These are phyloP conservation scores for Cotoneaster glaucophyllus DNA, from an alignment of 306 rosid species.

Conservation along the genomic window DNA sequence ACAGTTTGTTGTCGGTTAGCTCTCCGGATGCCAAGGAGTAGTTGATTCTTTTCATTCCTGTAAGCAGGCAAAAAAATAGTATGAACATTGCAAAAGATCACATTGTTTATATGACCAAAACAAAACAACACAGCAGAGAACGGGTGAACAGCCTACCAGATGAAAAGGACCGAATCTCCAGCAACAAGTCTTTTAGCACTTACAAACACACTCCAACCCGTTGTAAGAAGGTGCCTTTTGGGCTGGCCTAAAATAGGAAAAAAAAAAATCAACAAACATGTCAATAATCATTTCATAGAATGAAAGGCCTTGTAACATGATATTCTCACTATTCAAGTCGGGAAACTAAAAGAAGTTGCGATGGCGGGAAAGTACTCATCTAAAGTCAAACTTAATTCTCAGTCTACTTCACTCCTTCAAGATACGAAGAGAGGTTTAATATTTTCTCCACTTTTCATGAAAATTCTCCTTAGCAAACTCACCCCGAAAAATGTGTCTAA, in stretches of 20 bases:
- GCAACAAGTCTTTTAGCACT: conserved; percentile 97
- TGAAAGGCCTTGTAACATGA: not conserved
- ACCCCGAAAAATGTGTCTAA: conserved; percentile 98
- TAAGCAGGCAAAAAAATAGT: not conserved
- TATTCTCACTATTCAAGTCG: not conserved
- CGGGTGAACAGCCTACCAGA: conserved; percentile 55
- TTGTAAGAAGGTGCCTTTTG: conserved; percentile 94
- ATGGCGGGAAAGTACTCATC: not conserved
- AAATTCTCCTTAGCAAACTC: conserved; percentile 22
- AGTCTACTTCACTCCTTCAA: not conserved
- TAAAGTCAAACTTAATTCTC: not conserved
- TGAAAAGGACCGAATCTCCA: conserved; percentile 94
- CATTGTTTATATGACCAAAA: not conserved
- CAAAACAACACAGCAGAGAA: not conserved
- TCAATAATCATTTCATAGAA: not conserved
- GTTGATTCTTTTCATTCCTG: conserved; percentile 95
- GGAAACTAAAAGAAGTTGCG: not conserved
- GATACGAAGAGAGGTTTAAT: not conserved
- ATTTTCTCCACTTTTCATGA: not conserved
- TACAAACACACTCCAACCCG: conserved; percentile 99
- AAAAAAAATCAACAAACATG: not conserved
- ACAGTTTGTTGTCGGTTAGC: conserved; percentile 92
- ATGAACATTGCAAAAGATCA: not conserved
- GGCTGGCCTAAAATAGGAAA: conserved; percentile 75
- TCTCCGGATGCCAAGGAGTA: conserved; percentile 85